Evolutionary conservation across 1,284 basidiomycete genomes (phyloP).

Genomic region (Boletellus deceptivus): DNA sequence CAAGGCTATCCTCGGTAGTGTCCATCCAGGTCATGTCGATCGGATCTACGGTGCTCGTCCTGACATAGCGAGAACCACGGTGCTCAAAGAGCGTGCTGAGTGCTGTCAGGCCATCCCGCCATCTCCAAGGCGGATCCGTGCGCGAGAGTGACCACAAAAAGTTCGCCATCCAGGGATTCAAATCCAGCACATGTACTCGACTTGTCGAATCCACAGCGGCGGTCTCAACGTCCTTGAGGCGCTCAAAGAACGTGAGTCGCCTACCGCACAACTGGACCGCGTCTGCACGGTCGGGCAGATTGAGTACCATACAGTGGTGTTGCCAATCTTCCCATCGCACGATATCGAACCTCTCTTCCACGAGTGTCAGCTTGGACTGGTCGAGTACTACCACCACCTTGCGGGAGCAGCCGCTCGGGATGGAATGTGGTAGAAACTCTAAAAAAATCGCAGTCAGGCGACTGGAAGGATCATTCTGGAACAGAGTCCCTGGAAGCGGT

Average conservation of each 20-base stretch:
- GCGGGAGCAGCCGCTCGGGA: conserved; percentile 32
- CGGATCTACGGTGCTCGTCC: conserved; percentile 33
- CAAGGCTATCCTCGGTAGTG: conserved; percentile 33
- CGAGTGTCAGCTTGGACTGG: conserved; percentile 23
- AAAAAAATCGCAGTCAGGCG: conserved; percentile 28
- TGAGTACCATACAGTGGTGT: conserved; percentile 32
- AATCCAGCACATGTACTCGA: conserved; percentile 32
- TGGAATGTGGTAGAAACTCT: conserved; percentile 28
- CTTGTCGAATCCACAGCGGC: conserved; percentile 15
- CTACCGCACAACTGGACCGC: conserved; percentile 31
- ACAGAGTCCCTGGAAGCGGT: conserved; percentile 27
- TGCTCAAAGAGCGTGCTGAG: conserved; percentile 31
- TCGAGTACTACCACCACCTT: conserved; percentile 33
- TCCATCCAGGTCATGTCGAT: conserved; percentile 35
- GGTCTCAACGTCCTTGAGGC: conserved; percentile 13
- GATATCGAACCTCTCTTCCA: conserved; percentile 15
- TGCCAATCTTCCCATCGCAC: conserved; percentile 36
- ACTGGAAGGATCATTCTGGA: conserved; percentile 28
- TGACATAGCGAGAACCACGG: conserved; percentile 26
- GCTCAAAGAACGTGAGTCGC: conserved; percentile 34
- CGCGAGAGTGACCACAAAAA: conserved; percentile 30
- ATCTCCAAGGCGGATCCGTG: conserved; percentile 31
- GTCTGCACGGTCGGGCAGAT: conserved; percentile 33
- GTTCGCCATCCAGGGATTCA: conserved; percentile 29
- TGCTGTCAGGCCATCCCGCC: conserved; percentile 26